Evolutionary conservation across 2,329 filamentous ascomycete species (phyloP).

Genomic region (Scedosporium apiospermum): DNA sequence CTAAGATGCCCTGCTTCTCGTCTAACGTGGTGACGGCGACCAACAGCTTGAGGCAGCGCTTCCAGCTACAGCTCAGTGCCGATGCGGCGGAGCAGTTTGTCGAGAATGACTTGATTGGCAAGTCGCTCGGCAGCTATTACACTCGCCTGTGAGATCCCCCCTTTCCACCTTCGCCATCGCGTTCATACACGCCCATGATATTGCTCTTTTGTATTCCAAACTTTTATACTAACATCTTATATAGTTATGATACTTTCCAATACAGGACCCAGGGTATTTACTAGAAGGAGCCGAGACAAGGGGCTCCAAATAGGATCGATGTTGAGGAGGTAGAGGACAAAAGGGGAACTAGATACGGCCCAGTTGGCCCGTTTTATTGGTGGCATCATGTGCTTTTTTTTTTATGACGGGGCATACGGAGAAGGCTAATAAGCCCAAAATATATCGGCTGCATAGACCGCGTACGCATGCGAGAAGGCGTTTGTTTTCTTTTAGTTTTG

Average conservation of each 20-base stretch:
- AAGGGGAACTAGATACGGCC: too few species aligned
- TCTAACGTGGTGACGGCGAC: constrained; percentile 65
- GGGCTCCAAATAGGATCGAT: too few species aligned
- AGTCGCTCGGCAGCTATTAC: constrained; percentile 80
- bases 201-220: constrained; percentile 26
- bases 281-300: constrained; percentile 22
- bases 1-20: constrained; percentile 76
- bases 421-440: too few species aligned
- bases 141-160: constrained; percentile 59
- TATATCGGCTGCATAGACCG: too few species aligned
- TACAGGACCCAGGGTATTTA: constrained; percentile 85
- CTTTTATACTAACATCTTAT: constrained; percentile 51
- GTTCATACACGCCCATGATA: constrained; percentile 11
- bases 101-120: constrained; percentile 67
- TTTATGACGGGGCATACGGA: too few species aligned
- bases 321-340: too few species aligned
- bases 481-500: background rate
- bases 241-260: constrained; percentile 75
- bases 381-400: too few species aligned
- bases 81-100: constrained; percentile 76
- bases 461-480: too few species aligned
- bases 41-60: constrained; percentile 59
- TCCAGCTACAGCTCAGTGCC: constrained; percentile 73
- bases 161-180: background rate
- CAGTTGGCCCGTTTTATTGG: too few species aligned